Base-by-base conservation (phyloP, 441 rosid genomes). In the Viola pubescens region DNA sequence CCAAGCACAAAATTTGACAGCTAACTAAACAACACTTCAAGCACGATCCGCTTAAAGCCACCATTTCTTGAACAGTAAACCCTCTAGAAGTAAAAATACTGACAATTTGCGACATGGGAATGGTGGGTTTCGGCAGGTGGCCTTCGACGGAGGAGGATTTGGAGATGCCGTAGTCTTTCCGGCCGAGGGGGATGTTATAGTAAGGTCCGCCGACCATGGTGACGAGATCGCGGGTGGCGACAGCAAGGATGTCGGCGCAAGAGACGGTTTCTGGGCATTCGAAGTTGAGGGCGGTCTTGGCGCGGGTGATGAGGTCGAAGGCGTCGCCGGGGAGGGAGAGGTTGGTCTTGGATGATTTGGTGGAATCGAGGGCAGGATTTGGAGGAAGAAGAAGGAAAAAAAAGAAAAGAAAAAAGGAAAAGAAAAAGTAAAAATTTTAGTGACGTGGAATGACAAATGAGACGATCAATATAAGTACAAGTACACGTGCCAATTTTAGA, bases 261-360 rank as follows among this genome's bases (percentile, higher is more conserved):
- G 96, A 88, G 9, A 88, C 90, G 4, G 68, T 53, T 51, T 52
- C 67, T 6, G 94, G 91, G 50, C 96, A 86, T 56, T 78, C 57
- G 4, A 82, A 83, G 67, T 88, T 89, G 13, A 84, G 65, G 41
- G 86, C 84, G 14, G 89, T 83, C 63, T 83, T 89, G 55, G 78
- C 77, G 0, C 91, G 75, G 1, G 74, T 66, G 37, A 88, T 53
- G 3, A 86, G 68, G 63, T 88, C 91, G 58, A 86, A 86, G 9
- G 83, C 91, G 47, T 89, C 94, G 10, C 91, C 94, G 0, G 91
- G 83, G 68, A 86, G 91, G 52, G 86, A 80, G 3, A 60, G 86
- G 69, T 88, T 88, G 72, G 12, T 70, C 63, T 46, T 70, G 77
- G 9, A 89, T 60, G 68, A 80, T 83, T 48, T 77, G 59, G 13